These are phyloP conservation scores for Phytophthora capsici DNA, from an alignment of 352 stramenopile species.

Conservation along the genomic window DNA sequence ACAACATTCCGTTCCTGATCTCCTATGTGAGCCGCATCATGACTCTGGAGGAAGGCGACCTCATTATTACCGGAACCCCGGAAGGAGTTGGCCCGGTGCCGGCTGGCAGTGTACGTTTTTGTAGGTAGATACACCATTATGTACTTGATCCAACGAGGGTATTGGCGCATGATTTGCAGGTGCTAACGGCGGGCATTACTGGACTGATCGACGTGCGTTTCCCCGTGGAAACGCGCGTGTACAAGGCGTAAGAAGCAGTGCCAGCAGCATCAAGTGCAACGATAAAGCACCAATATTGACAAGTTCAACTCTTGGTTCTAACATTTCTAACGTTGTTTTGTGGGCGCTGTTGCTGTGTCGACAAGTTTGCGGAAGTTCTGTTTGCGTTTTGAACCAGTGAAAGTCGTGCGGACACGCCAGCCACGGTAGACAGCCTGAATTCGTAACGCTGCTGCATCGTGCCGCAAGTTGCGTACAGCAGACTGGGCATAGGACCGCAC, in stretches of 20 bases:
- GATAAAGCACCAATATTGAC: conserved; percentile 1
- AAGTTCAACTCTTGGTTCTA: background rate
- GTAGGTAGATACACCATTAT: background rate
- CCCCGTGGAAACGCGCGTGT: conserved; percentile 64
- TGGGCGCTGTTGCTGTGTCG: conserved; percentile 19
- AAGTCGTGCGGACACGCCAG: conserved; percentile 56
- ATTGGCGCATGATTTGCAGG: conserved; percentile 25
- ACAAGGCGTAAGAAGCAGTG: conserved; percentile 37
- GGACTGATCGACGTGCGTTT: conserved; percentile 74
- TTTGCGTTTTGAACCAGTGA: conserved; percentile 17
- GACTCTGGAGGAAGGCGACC: conserved; percentile 84
- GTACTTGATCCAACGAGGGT: background rate
- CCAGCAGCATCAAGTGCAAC: background rate
- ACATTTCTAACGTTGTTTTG: conserved; percentile 29
- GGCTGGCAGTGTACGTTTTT: conserved; percentile 56
- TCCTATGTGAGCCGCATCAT: conserved; percentile 83
- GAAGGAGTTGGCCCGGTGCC: conserved; percentile 77
- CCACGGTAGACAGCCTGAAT: conserved; percentile 78
- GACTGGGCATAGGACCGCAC: conserved; percentile 51
- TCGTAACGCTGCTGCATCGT: conserved; percentile 72
- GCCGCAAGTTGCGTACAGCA: conserved; percentile 67
- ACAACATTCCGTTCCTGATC: conserved; percentile 80
- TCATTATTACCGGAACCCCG: conserved; percentile 87
- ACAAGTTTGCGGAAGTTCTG: conserved; percentile 33
- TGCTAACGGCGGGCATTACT: conserved; percentile 78